phyloP scores from a whole-genome alignment of 2,329 filamentous ascomycete species.

The Aspergillus calidoustus region DNA sequence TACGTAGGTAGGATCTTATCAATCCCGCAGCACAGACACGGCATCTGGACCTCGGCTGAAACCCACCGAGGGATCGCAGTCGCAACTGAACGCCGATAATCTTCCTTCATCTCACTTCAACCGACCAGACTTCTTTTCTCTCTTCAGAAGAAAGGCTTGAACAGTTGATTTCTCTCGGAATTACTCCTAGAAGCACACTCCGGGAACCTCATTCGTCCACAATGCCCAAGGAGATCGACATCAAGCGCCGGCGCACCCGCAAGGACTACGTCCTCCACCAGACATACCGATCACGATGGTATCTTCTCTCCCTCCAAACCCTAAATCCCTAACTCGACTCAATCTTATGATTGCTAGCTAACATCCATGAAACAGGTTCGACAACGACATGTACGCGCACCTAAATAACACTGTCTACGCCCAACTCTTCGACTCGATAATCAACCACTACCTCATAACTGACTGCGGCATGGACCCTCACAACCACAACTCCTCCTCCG shows the following conservation, averaged over 20 bases:
- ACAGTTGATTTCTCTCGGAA: not conserved
- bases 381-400: conserved; percentile 95
- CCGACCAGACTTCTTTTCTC: not conserved
- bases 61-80: not conserved
- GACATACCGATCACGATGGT: conserved; percentile 89
- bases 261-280: conserved; percentile 77
- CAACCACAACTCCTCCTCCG: conserved; percentile 44
- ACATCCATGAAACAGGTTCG: conserved; percentile 62
- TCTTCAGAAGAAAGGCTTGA: not conserved
- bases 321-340: not conserved
- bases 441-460: conserved; percentile 85
- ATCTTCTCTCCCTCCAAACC: conserved; percentile 6
- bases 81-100: not conserved
- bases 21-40: not conserved
- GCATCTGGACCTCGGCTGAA: conserved; percentile 13
- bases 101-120: not conserved
- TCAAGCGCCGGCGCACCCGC: conserved; percentile 65
- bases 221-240: conserved; percentile 36
- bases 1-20: no score
- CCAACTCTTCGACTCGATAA: conserved; percentile 84
- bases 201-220: conserved; percentile 24
- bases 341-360: not conserved
- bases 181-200: not conserved
- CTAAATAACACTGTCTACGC: conserved; percentile 91
- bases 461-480: conserved; percentile 75